Evolutionary conservation across 2,329 filamentous ascomycete genomes (phyloP).

Genomic region (Scopulariopsis brevicaulis): DNA sequence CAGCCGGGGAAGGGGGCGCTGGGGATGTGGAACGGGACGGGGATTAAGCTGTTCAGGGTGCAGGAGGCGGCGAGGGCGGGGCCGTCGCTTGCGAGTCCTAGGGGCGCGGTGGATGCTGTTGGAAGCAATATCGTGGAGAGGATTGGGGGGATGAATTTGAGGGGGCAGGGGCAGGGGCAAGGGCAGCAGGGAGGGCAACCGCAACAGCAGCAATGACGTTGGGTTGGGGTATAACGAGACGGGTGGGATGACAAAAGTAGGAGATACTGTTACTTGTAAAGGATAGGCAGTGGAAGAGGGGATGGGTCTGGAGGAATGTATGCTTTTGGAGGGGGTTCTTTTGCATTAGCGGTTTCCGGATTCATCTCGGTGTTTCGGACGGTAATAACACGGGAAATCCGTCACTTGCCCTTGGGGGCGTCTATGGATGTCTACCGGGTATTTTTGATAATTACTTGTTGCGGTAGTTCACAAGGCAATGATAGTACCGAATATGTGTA

Average conservation of each 20-base stretch:
- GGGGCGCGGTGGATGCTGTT: constrained; percentile 86
- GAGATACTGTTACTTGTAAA: not conserved
- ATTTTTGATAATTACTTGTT: too few species aligned
- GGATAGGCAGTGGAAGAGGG: not conserved
- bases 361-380: not conserved
- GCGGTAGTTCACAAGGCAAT: too few species aligned
- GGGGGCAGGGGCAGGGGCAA: constrained; percentile 22
- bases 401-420: not conserved
- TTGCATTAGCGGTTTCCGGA: not conserved
- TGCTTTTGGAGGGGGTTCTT: not conserved
- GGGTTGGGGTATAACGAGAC: not conserved
- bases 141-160: constrained; percentile 70
- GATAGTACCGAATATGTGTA: too few species aligned
- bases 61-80: constrained; percentile 74
- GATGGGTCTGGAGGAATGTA: not conserved
- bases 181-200: not conserved
- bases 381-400: not conserved
- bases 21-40: constrained; percentile 88
- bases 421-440: too few species aligned
- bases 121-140: constrained; percentile 81
- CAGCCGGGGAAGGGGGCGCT: constrained; percentile 75
- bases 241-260: not conserved
- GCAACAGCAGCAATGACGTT: not conserved
- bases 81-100: constrained; percentile 70
- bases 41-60: constrained; percentile 78